A percentile compares a stretch with the other conserved stretches of the same genome.
Evolutionary conservation across 2,329 filamentous ascomycete species (phyloP).

Genomic region (Beauveria sp.): DNA sequence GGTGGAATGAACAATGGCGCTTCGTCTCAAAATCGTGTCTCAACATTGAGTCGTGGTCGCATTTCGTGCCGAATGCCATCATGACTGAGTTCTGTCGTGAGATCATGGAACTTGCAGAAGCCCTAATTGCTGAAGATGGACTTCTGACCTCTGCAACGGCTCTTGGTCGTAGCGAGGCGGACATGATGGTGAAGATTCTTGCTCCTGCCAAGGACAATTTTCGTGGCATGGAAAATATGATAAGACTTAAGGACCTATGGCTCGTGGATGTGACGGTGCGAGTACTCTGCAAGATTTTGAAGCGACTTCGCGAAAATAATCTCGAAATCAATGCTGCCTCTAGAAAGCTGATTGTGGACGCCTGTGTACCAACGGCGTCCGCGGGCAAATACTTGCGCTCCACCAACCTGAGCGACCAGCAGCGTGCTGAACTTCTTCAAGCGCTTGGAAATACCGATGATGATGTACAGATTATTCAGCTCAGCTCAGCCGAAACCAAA

Average conservation of each 20-base stretch:
- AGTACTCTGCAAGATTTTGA: constrained; percentile 76
- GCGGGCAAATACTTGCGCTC: constrained; percentile 52
- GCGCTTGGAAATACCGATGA: constrained; percentile 54
- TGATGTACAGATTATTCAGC: constrained; percentile 40
- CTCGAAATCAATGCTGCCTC: constrained; percentile 60
- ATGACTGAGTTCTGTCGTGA: constrained; percentile 94
- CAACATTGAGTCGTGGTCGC: constrained; percentile 77
- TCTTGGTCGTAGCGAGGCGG: constrained; percentile 26
- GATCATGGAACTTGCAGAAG: constrained; percentile 87
- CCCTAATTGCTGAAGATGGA: constrained; percentile 75
- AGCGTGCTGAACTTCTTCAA: constrained; percentile 74
- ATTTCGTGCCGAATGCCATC: constrained; percentile 61
- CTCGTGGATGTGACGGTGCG: constrained; percentile 75
- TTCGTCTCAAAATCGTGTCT: constrained; percentile 73
- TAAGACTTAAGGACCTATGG: constrained; percentile 81
- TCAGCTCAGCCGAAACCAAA: constrained; percentile 26
- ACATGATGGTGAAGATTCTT: constrained; percentile 33
- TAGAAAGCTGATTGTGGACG: constrained; percentile 55
- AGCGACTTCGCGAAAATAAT: constrained; percentile 67
- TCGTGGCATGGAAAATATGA: constrained; percentile 75
- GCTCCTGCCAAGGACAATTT: constrained; percentile 37
- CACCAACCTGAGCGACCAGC: constrained; percentile 73
- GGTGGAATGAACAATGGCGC: constrained; percentile 83
- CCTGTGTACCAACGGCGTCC: constrained; percentile 49
- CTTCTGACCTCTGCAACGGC: constrained; percentile 63